Evolutionary conservation across 345 rosid genomes (phyloP).

Genomic region (Noccaea bulbosa): DNA sequence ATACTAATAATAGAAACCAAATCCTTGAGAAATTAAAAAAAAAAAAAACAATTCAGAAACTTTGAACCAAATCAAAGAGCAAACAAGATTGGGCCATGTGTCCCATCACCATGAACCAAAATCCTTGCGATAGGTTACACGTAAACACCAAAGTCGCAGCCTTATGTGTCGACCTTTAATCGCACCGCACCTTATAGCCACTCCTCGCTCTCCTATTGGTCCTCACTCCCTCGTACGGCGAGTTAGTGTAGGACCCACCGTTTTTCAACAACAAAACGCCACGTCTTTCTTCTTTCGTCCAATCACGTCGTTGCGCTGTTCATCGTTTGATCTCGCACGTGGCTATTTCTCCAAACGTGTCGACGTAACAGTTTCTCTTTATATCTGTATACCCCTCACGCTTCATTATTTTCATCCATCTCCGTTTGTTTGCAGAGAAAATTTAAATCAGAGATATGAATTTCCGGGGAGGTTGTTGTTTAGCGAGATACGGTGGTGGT

Average conservation of each 20-base stretch:
- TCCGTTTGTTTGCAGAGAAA: slow-evolving; percentile 20
- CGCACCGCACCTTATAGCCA: slow-evolving; percentile 28
- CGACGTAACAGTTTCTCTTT: slow-evolving; percentile 37
- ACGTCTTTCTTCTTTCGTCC: slow-evolving; percentile 32
- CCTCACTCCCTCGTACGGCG: background rate
- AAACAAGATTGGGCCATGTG: slow-evolving; percentile 25
- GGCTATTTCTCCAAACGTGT: slow-evolving; percentile 54
- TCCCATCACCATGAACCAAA: background rate
- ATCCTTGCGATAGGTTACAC: slow-evolving; percentile 7
- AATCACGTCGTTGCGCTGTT: slow-evolving; percentile 44
- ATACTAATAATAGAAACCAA: slow-evolving; percentile 31
- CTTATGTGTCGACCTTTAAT: slow-evolving; percentile 30
- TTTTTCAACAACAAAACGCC: slow-evolving; percentile 20
- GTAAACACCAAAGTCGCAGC: slow-evolving; percentile 30
- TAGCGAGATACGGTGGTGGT: slow-evolving; percentile 57
- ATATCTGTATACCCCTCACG: background rate
- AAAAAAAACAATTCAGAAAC: background rate
- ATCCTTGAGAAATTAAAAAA: background rate
- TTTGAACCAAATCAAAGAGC: background rate
- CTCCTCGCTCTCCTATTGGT: slow-evolving; percentile 29
- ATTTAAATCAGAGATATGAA: slow-evolving; percentile 35
- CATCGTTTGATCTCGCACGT: slow-evolving; percentile 48
- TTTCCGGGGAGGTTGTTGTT: slow-evolving; percentile 74
- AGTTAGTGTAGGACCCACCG: background rate
- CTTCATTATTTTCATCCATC: background rate